phyloP scores from a whole-genome alignment of 2,329 filamentous ascomycete species.

The Talaromyces sp. region DNA sequence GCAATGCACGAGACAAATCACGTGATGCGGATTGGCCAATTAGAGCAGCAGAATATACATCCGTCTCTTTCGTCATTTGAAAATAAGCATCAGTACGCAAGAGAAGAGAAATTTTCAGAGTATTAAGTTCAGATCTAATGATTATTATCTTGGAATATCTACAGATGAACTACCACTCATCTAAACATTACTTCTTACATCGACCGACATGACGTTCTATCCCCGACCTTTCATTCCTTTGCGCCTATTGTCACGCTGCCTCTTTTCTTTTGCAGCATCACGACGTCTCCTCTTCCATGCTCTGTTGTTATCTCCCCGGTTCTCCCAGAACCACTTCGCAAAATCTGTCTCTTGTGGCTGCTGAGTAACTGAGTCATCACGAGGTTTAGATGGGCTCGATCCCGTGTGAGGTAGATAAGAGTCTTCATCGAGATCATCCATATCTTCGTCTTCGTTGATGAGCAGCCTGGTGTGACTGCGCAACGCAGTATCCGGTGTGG shows the following conservation, averaged over 20 bases:
- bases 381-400: conserved; percentile 14
- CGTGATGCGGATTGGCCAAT: not conserved
- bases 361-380: not conserved
- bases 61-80: not conserved
- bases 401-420: not conserved
- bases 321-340: conserved; percentile 56
- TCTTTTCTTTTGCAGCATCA: conserved; percentile 55
- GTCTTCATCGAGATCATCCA: conserved; percentile 5
- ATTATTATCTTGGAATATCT: not conserved
- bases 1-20: not conserved
- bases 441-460: conserved; percentile 19
- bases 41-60: not conserved
- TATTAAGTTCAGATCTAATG: not conserved
- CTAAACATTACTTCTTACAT: not conserved
- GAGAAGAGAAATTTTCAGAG: not conserved
- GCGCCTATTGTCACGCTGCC: conserved; percentile 54
- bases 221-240: conserved; percentile 38
- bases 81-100: not conserved
- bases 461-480: conserved; percentile 43
- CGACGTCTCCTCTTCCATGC: conserved; percentile 51
- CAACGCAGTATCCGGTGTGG: conserved; percentile 88
- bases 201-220: conserved; percentile 4
- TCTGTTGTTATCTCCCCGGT: conserved; percentile 45
- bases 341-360: conserved; percentile 49
- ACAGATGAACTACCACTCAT: not conserved